Percentiles rank a stretch among this genome's conserved stretches.
phyloP scores from a whole-genome alignment of 371 early-diverging fungal genomes.

The Conidiobolus incongruus region DNA sequence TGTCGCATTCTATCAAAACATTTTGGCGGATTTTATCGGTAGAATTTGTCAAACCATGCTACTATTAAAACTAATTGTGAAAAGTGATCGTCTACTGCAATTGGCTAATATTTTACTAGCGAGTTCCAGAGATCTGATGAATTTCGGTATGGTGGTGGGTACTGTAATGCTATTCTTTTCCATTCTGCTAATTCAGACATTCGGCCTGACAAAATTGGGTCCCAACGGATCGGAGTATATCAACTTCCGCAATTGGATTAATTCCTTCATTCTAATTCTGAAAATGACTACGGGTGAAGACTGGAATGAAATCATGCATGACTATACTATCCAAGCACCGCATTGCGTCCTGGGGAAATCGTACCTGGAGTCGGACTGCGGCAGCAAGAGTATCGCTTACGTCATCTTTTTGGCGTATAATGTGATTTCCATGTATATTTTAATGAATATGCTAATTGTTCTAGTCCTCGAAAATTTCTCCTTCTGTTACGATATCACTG shows the following conservation, averaged over 20 bases:
- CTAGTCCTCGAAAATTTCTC: constrained; percentile 48
- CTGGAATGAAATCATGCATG: constrained; percentile 49
- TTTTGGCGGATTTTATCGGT: too few relatives aligned
- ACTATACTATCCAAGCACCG: constrained; percentile 30
- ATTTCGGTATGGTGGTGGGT: constrained; percentile 16
- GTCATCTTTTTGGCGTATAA: constrained; percentile 39
- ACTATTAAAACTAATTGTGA: neutral
- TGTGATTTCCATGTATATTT: constrained; percentile 52
- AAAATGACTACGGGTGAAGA: constrained; percentile 46
- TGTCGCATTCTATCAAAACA: neutral
- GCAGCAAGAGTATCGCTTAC: constrained; percentile 29
- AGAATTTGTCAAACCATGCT: neutral
- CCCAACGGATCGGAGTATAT: constrained; percentile 22
- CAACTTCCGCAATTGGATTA: constrained; percentile 31
- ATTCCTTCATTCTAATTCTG: constrained; percentile 28
- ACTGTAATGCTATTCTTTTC: constrained; percentile 42
- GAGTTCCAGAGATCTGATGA: neutral
- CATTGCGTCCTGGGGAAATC: constrained; percentile 26
- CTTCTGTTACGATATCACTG: constrained; percentile 35
- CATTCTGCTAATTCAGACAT: constrained; percentile 47
- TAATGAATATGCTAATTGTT: constrained; percentile 42
- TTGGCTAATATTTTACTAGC: neutral
- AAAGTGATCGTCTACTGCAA: neutral
- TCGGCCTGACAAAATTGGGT: constrained; percentile 39
- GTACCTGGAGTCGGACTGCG: constrained; percentile 37